A percentile compares a stretch with the other conserved stretches of the same genome.
Evolutionary conservation across 2,329 filamentous ascomycete genomes (phyloP).

Genomic region (Pleurostoma richardsiae): DNA sequence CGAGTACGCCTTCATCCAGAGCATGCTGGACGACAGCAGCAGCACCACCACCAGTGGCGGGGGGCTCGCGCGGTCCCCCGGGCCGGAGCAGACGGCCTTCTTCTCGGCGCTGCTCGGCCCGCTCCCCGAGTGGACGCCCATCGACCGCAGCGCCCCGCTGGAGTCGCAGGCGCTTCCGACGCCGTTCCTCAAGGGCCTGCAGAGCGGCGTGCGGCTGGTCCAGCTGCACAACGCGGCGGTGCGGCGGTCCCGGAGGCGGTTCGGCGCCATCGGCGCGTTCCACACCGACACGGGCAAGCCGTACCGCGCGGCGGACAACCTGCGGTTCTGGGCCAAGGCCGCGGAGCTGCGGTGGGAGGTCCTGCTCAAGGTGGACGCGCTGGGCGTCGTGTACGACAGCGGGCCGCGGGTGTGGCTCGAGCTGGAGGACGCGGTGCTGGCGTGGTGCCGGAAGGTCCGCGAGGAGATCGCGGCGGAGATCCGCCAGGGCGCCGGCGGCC

Average conservation of each 20-base stretch:
- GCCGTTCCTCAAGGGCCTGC: conserved; percentile 67
- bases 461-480: conserved; percentile 76
- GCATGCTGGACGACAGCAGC: conserved; percentile 44
- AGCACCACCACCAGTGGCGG: conserved; percentile 2
- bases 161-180: conserved; percentile 50
- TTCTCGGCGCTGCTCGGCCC: conserved; percentile 34
- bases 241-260: conserved; percentile 76
- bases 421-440: conserved; percentile 77
- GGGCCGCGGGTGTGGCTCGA: conserved; percentile 66
- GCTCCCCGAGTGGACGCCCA: conserved; percentile 64
- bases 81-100: conserved; percentile 32
- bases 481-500: conserved; percentile 8
- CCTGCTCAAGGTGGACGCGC: conserved; percentile 74
- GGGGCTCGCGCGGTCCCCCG: background rate
- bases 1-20: conserved; percentile 75
- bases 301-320: conserved; percentile 88
- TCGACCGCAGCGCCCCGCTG: conserved; percentile 29
- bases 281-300: conserved; percentile 94
- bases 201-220: conserved; percentile 76
- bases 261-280: conserved; percentile 82
- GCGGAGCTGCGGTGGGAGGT: conserved; percentile 92
- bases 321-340: conserved; percentile 94
- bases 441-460: conserved; percentile 78
- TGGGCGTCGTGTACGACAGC: conserved; percentile 77
- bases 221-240: conserved; percentile 87